Evolutionary conservation across 768 basidiomycete genomes (phyloP).

Genomic region (Hebeloma cylindrosporum): DNA sequence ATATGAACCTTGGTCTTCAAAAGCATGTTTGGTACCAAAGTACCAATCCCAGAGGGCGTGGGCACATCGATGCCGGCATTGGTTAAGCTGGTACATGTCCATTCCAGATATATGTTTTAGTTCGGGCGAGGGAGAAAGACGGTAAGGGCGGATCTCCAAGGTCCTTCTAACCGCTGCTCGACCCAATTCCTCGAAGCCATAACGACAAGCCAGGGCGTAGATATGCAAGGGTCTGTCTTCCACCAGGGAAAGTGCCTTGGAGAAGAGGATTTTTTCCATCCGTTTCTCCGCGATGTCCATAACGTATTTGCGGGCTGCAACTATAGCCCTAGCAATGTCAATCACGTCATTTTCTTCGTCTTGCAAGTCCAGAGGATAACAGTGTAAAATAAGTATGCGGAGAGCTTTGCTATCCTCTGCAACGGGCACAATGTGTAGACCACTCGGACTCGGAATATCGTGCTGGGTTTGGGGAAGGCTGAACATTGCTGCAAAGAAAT

Average conservation of each 20-base stretch:
- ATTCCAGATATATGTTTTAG: not conserved
- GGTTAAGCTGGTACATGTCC: not conserved
- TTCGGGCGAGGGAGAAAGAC: not conserved
- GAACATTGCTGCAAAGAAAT: not conserved
- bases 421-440: not conserved
- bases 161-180: not conserved
- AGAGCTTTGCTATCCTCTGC: not conserved
- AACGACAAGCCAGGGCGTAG: not conserved
- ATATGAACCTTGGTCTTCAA: no score
- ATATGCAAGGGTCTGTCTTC: not conserved
- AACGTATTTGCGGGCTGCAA: not conserved
- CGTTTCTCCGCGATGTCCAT: not conserved
- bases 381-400: not conserved
- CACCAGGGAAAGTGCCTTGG: not conserved
- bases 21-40: no score
- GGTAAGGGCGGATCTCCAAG: not conserved
- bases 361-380: not conserved
- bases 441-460: not conserved
- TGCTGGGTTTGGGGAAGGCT: not conserved
- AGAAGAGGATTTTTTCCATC: not conserved
- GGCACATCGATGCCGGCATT: slow-evolving; percentile 1
- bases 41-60: not conserved
- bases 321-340: not conserved
- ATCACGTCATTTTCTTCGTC: no score
- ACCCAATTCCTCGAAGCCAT: not conserved